These are phyloP conservation scores for Platanus orientalis DNA, from an alignment of 164 flowering plant species.

Conservation along the genomic window DNA sequence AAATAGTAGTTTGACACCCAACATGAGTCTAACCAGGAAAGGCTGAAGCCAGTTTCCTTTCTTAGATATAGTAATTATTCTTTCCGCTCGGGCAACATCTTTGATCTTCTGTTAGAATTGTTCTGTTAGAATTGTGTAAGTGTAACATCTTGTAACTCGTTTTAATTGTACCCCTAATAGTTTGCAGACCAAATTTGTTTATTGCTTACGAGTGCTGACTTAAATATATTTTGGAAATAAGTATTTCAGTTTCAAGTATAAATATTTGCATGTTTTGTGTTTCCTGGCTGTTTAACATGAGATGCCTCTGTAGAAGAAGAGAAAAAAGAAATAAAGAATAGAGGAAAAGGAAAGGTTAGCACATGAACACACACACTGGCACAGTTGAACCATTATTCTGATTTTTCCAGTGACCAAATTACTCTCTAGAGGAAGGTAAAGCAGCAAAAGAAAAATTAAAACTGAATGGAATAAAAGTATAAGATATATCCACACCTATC, in stretches of 20 bases:
- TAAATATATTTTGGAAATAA: conserved; percentile 65
- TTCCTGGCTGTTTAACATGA: background rate
- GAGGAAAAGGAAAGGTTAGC: too few species aligned
- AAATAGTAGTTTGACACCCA: conserved; percentile 50
- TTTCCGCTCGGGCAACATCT: conserved; percentile 43
- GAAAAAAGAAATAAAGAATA: too few species aligned
- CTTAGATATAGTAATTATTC: conserved; percentile 52
- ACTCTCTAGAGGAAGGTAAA: too few species aligned
- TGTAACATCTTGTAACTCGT: background rate
- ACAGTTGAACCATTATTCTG: too few species aligned
- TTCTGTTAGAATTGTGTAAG: background rate
- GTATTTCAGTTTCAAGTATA: conserved; percentile 15
- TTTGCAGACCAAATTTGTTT: conserved; percentile 42
- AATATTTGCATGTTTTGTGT: too few species aligned
- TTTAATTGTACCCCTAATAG: background rate
- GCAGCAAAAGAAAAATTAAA: too few species aligned
- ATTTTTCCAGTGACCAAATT: too few species aligned
- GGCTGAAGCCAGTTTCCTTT: conserved; percentile 43
- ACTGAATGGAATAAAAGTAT: too few species aligned
- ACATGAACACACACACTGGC: too few species aligned
- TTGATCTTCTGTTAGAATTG: background rate
- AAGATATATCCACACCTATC: too few species aligned
- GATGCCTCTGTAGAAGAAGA: background rate
- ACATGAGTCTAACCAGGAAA: conserved; percentile 47
- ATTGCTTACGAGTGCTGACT: conserved; percentile 50